A percentile compares a stretch with the other conserved stretches of the same genome.
Conservation (phyloP, 108 stramenopile species). For the Pseudonitzschia delicatissima region DNA sequence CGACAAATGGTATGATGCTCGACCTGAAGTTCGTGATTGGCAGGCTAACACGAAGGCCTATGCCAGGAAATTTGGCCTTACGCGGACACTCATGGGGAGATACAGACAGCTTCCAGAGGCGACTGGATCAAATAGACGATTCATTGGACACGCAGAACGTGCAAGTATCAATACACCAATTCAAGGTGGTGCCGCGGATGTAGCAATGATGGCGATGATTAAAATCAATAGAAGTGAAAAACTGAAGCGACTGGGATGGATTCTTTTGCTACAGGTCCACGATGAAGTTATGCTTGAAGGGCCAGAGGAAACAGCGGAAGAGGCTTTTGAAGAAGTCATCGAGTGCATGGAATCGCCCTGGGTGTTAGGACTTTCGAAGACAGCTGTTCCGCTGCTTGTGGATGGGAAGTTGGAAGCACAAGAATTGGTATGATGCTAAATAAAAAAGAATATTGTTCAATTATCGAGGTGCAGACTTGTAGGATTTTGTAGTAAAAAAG, state of each 20-base stretch:
- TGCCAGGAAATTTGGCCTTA: constrained; percentile 70
- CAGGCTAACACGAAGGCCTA: constrained; percentile 75
- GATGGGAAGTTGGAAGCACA: constrained; percentile 89
- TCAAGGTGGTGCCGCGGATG: constrained; percentile 98
- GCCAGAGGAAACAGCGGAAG: constrained; percentile 94
- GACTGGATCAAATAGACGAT: constrained; percentile 34
- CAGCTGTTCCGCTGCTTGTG: constrained; percentile 90
- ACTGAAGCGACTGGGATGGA: constrained; percentile 91
- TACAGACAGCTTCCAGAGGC: constrained; percentile 92
- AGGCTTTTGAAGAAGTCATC: constrained; percentile 88
- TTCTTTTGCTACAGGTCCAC: constrained; percentile 96
- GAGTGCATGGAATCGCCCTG: constrained; percentile 96
- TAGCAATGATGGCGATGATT: constrained; percentile 99
- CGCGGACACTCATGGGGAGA: constrained; percentile 95
- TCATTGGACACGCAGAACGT: constrained; percentile 76
- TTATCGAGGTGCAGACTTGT: neutral
- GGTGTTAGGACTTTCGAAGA: constrained; percentile 81
- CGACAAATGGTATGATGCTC: constrained; percentile 92
- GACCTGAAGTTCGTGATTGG: constrained; percentile 96
- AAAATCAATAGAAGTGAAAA: constrained; percentile 83
- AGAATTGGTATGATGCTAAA: constrained; percentile 99
- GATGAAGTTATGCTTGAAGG: constrained; percentile 99
- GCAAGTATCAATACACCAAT: constrained; percentile 99
- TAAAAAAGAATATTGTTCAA: constrained; percentile 33
- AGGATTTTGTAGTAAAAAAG: neutral